phyloP scores from a whole-genome alignment of 345 rosid species.

The Trapa incisa region DNA sequence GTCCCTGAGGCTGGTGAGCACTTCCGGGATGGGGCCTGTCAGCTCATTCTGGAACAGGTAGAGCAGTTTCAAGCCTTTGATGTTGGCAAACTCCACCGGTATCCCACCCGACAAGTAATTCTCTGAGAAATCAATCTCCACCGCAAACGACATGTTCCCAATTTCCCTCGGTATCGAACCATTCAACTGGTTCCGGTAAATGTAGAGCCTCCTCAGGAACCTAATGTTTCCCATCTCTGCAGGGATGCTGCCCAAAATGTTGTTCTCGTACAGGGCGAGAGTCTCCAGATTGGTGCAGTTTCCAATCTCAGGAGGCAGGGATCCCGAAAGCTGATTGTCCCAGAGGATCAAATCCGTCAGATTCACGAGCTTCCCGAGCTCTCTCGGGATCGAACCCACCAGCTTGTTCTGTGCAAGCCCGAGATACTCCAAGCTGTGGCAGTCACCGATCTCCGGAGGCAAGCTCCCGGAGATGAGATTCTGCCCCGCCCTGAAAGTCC shows the following conservation, averaged over 20 bases:
- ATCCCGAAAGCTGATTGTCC: slow-evolving; percentile 66
- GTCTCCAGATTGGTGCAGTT: slow-evolving; percentile 50
- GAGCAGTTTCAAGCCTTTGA: slow-evolving; percentile 53
- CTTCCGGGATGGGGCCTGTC: slow-evolving; percentile 57
- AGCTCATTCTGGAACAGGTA: slow-evolving; percentile 70
- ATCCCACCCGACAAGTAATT: slow-evolving; percentile 56
- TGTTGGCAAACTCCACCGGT: slow-evolving; percentile 55
- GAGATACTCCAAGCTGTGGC: slow-evolving; percentile 48
- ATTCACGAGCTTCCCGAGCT: slow-evolving; percentile 52
- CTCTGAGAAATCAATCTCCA: slow-evolving; percentile 79
- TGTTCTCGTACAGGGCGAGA: slow-evolving; percentile 73
- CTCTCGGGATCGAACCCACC: slow-evolving; percentile 52
- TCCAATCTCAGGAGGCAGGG: slow-evolving; percentile 54
- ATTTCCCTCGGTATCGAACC: slow-evolving; percentile 71
- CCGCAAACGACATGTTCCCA: slow-evolving; percentile 55
- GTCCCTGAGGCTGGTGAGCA: slow-evolving; percentile 51
- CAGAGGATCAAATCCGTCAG: slow-evolving; percentile 58
- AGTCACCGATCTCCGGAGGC: slow-evolving; percentile 60
- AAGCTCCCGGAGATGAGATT: slow-evolving; percentile 72
- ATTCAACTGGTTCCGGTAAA: slow-evolving; percentile 59
- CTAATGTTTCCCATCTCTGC: slow-evolving; percentile 47
- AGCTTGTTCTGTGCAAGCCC: slow-evolving; percentile 82
- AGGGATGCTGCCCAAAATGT: slow-evolving; percentile 53
- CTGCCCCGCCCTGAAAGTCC: slow-evolving; percentile 70
- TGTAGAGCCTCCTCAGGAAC: slow-evolving; percentile 35